These are phyloP conservation scores for Peniophora sp. DNA, from an alignment of 1,284 basidiomycete genomes.

Conservation along the genomic window DNA sequence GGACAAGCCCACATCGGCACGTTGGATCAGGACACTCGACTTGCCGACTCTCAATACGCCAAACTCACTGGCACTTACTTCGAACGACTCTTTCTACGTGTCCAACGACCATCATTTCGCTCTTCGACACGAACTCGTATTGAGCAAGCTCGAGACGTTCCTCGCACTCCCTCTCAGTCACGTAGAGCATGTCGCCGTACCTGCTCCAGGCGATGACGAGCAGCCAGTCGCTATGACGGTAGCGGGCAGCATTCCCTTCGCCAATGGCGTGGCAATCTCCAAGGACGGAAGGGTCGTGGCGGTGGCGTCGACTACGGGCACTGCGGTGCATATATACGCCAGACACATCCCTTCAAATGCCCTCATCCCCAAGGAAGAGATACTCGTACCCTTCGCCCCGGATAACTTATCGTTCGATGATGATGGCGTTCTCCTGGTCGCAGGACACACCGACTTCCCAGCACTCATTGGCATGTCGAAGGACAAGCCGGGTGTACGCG, in stretches of 20 bases:
- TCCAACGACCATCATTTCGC: conserved; percentile 66
- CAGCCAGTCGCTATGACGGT: conserved; percentile 27
- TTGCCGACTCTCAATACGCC: conserved; percentile 51
- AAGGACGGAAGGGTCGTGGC: conserved; percentile 41
- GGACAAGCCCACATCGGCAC: conserved; percentile 29
- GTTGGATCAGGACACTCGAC: conserved; percentile 47
- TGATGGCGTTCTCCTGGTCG: conserved; percentile 39
- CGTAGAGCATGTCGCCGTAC: conserved; percentile 46
- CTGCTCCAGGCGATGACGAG: conserved; percentile 13
- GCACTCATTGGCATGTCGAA: conserved; percentile 36
- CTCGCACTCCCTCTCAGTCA: conserved; percentile 50
- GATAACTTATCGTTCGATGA: conserved; percentile 55
- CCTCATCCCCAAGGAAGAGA: conserved; percentile 28
- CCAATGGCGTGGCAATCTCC: conserved; percentile 60
- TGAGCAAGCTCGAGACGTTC: conserved; percentile 46
- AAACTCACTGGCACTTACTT: conserved; percentile 57
- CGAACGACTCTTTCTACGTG: conserved; percentile 55
- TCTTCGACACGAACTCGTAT: conserved; percentile 41
- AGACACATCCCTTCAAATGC: conserved; percentile 32
- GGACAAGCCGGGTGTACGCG: conserved; percentile 25
- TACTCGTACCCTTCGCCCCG: conserved; percentile 47
- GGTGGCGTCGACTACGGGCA: conserved; percentile 44
- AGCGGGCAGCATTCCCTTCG: conserved; percentile 46
- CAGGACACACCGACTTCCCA: conserved; percentile 59
- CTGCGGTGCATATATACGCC: conserved; percentile 41